phyloP scores from a whole-genome alignment of 2,329 filamentous ascomycete species.

The Tolypocladium nubicola region DNA sequence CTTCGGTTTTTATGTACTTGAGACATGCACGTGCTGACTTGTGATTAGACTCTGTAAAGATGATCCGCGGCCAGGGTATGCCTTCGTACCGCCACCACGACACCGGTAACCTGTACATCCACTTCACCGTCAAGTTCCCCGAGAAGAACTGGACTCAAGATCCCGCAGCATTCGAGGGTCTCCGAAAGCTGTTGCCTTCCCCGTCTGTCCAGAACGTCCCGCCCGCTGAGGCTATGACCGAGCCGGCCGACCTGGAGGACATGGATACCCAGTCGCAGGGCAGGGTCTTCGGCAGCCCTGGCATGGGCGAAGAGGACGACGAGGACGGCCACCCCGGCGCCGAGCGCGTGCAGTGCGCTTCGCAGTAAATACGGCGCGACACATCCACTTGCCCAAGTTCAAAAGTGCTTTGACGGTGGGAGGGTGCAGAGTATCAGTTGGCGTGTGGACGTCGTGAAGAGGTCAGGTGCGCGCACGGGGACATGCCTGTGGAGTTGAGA shows the following conservation, averaged over 20 bases:
- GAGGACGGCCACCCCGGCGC: constrained; percentile 64
- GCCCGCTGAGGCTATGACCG: constrained; percentile 79
- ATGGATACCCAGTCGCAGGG: constrained; percentile 58
- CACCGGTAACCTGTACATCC: constrained; percentile 90
- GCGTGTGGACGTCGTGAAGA: not conserved
- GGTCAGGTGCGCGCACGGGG: constrained; percentile 9
- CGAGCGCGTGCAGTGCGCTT: constrained; percentile 78
- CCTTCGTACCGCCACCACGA: constrained; percentile 92
- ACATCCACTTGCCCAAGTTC: not conserved
- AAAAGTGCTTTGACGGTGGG: not conserved
- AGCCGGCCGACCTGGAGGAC: constrained; percentile 79
- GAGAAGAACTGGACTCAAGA: constrained; percentile 60
- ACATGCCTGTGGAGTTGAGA: constrained; percentile 4
- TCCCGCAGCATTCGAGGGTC: constrained; percentile 60
- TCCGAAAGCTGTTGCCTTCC: constrained; percentile 77
- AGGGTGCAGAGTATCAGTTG: not conserved
- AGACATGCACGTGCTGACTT: constrained; percentile 1
- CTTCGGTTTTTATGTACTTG: not conserved
- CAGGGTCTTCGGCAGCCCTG: constrained; percentile 55
- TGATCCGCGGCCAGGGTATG: constrained; percentile 96
- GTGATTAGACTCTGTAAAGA: constrained; percentile 71
- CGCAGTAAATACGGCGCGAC: constrained; percentile 51
- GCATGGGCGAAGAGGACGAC: constrained; percentile 62
- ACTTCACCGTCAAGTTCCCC: constrained; percentile 97
- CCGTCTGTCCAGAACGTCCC: constrained; percentile 52